A percentile compares a stretch with the other conserved stretches of the same genome.
phyloP scores from a whole-genome alignment of 163 green algal species.

The Scenedesmus sp. region DNA sequence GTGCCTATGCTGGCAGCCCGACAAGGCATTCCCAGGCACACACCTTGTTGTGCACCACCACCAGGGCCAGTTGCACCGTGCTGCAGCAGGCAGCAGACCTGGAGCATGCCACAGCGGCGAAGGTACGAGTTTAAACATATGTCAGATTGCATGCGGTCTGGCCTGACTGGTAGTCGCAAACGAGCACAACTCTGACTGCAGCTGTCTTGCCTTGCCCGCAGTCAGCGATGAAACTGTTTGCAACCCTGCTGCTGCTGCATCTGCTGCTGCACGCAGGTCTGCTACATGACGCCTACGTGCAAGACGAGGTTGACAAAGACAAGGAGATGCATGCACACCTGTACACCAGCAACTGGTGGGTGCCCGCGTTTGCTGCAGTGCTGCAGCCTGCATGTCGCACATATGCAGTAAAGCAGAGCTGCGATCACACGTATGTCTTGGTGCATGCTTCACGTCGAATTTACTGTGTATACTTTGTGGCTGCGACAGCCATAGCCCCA shows the following conservation, averaged over 20 bases:
- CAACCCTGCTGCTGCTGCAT: background rate
- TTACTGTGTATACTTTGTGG: background rate
- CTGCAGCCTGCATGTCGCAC: background rate
- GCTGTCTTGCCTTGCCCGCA: background rate
- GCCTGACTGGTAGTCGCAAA: no score
- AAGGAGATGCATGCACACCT: slow-evolving; percentile 36
- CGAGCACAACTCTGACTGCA: background rate
- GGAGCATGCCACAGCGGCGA: no score
- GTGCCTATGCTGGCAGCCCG: background rate
- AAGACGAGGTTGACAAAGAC: slow-evolving; percentile 22
- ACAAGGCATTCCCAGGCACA: background rate
- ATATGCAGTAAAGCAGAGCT: background rate
- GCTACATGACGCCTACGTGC: slow-evolving; percentile 27
- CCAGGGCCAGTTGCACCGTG: no score
- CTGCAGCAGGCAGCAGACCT: no score
- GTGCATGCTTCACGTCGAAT: background rate
- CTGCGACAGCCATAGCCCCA: background rate
- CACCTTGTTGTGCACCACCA: no score
- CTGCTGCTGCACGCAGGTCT: slow-evolving; percentile 10
- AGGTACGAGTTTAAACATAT: no score
- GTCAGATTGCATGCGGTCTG: no score
- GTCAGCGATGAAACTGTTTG: background rate
- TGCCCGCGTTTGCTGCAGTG: background rate
- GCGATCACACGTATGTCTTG: background rate
- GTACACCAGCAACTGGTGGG: slow-evolving; percentile 42